Evolutionary conservation across 495 filamentous ascomycete genomes (phyloP), one percentile per base, ranked within the genome.

Genomic region (Wilcoxina mikolae): DNA sequence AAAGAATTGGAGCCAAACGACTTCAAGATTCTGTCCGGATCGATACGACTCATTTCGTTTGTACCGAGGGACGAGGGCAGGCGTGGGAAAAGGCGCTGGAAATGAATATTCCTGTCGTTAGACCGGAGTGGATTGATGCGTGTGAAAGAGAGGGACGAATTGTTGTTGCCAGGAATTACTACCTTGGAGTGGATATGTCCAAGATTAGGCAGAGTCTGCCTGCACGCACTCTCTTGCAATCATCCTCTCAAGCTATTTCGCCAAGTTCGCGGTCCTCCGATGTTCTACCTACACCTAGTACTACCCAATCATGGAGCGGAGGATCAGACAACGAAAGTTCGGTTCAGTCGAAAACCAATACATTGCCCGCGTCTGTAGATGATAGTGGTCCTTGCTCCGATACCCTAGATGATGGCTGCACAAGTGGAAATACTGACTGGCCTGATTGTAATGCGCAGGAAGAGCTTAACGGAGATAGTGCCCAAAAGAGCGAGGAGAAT

Each of bases 21-120:
- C 71, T 95, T 53, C 83, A 87, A 46, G 93, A 96, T 58, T 74
- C 78, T 1, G 93, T 99, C 26, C 76, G 90, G 51, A 96, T 99
- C 56, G 91, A 99, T 62, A 99, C 91, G 2, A 99, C 91, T 15
- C 91, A 99, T 69, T 99, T 96, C 67, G 89, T 99, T 47, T 95
- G 90, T 58, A 90, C 85, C n/a, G 93, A 99, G 65, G 90, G 90
- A 1, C 73, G 88, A 17, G 91, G 91, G 7, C 75, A 82, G 43
- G 73, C 78, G 22, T 99, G 93, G 93, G 93, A 96, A 70, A 88
- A 86, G 68, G 91, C 93, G 12, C 81, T 87, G 35, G 90, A 95
- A 71, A 91, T 91, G 80, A 99, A 96, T 70, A 93, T 99, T 44
- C 91, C 91, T 4, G 86, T 96, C 10, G 93, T 99, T n/a, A 75